Evolutionary conservation across 31 red algal species (phyloP).

Genomic region (Pterothamnion heteromorphum): DNA sequence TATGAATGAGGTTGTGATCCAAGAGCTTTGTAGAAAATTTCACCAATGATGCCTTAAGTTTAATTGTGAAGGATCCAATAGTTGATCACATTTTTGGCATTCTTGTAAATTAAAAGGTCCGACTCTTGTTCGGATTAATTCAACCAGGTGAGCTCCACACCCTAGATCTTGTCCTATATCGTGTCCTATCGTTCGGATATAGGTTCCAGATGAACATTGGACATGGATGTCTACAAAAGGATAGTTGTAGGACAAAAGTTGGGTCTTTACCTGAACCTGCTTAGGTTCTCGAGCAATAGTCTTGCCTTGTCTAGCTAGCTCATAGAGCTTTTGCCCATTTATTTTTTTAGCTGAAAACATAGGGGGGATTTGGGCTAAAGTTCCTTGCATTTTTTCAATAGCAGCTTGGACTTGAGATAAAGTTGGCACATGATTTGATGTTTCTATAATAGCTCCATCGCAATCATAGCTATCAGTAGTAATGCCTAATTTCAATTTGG

Average conservation of each 20-base stretch:
- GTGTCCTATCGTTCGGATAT: constrained; percentile 35
- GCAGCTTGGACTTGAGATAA: neutral
- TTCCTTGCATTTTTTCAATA: neutral
- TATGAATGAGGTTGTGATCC: no score
- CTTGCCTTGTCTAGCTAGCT: constrained; percentile 25
- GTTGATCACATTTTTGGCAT: no score
- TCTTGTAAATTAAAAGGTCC: constrained; percentile 16
- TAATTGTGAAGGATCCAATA: no score
- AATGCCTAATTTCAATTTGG: constrained; percentile 16
- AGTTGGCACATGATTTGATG: neutral
- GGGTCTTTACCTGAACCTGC: neutral
- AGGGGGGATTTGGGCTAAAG: constrained; percentile 35
- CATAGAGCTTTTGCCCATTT: constrained; percentile 15
- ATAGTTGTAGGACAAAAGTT: neutral
- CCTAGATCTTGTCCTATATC: constrained; percentile 33
- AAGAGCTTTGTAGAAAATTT: no score
- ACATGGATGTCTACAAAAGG: constrained; percentile 33
- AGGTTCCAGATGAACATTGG: constrained; percentile 25
- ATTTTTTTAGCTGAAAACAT: constrained; percentile 43
- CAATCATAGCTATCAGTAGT: neutral
- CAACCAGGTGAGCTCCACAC: neutral
- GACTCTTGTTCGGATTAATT: neutral
- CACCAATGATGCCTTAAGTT: no score
- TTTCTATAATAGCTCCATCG: neutral
- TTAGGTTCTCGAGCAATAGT: neutral